Evolutionary conservation across 192 early-diverging fungal genomes (phyloP), one percentile per base, ranked within the genome.

Genomic region (Chytriomyces hyalinus): DNA sequence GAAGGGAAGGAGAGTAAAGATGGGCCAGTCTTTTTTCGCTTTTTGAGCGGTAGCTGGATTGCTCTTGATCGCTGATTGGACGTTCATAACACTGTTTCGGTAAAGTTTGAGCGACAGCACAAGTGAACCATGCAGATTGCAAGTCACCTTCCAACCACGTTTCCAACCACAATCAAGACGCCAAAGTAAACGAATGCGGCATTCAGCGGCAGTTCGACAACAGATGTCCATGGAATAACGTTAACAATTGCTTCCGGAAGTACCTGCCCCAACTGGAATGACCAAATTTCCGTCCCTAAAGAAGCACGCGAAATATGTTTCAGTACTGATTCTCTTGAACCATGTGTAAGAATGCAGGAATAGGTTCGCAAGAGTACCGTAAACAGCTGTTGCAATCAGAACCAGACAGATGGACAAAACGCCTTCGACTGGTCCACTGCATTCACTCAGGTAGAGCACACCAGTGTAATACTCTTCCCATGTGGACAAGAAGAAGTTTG

Each of bases 401-500:
- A 93, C 81, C 2, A 80, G 60, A 49, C 90, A 85, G 64, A 93
- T 84, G 75, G 91, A 84, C 57, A 95, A 61, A 53, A 97, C 90
- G 28, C 95, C 95, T 78, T 97, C 95, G n/a, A 97, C 93, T 49
- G 95, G 94, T 5, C 94, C 95, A 73, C 91, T 93, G 85, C 93
- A 92, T 75, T 92, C 89, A 22, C 92, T 90, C 53, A 97, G 81
- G 77, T 92, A 96, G 51, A 97, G 83, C 1, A 92, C 87, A 10
- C 93, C 93, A 4, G 95, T 97, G 76, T 96, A 93, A 78, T 97
- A 96, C 76, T 95, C 94, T 86, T 97, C 96, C 94, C 94, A 95
- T 15, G 96, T 96, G 71, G 92, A 91, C 75, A 95, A 84, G 83
- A 95, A 97, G 80, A 97, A 97, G 87, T 94, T 95, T 46, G 85